Base-by-base conservation (phyloP, 371 early-diverging fungal genomes). In the Actinomortierella wolfii region DNA sequence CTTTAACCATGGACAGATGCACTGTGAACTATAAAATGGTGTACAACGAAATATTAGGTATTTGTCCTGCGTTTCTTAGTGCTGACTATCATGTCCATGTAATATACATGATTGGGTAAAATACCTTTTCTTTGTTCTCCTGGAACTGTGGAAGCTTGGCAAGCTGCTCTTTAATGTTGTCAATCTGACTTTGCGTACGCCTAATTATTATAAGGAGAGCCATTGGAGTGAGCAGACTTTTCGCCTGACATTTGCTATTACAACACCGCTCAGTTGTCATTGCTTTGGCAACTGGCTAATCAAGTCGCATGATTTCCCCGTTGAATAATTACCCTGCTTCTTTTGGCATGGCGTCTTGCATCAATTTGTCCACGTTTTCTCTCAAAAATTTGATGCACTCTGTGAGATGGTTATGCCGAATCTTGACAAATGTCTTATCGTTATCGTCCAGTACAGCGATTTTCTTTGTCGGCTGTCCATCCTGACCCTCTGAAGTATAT, bases 351-450 rank as follows among this genome's bases (percentile, higher is more conserved):
- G 64, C 83, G 81, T 67, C 83, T 74, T 21, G 63, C 60, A 54
- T 81, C 63, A 74, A 97, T 51, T 81, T 80, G 60, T 94, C 89
- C 59, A 97, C 94, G 45, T 90, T 86, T 50, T 82, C 84, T 58
- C 88, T 82, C 45, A 99, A 81, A 43, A 90, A 86, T 47, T 92
- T 89, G 50, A 91, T 91, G 7, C 93, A 91, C 45, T 94, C 96
- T 8, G 95, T 92, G 75, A 97, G 96, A 76, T 98, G 98, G 82
- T 85, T 88, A 76, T 97, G 96, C 6, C 98, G 89, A 62, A 94
- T 87, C 39, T 86, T 82, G 25, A 82, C 77, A 84, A 93, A 96
- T 5, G 94, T 81, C 14, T 79, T 76, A 71, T 96, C 96, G 42
- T 78, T 76, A 49, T 92, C 92, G 55, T 91, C 90, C 51, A 73